Evolutionary conservation across 257 asterid species (phyloP).

Genomic region (Forsythia viridissima): DNA sequence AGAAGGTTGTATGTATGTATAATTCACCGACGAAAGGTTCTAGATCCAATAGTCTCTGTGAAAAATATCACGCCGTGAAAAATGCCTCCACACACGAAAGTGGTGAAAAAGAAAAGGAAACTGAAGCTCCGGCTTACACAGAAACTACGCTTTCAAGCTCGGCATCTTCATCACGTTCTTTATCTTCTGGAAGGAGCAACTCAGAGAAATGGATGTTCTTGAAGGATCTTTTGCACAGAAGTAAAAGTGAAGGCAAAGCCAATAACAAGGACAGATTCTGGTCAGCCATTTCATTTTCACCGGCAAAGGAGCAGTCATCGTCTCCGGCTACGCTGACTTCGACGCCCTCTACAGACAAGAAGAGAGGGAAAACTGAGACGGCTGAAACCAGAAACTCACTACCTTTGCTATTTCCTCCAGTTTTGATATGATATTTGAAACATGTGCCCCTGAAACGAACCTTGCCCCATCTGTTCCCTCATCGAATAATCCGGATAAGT

Average conservation of each 20-base stretch:
- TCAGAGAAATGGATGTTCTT: slow-evolving; percentile 64
- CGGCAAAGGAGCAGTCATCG: slow-evolving; percentile 40
- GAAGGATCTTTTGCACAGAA: slow-evolving; percentile 55
- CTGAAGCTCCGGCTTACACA: slow-evolving; percentile 14
- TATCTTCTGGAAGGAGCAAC: slow-evolving; percentile 60
- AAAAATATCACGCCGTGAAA: slow-evolving; percentile 21
- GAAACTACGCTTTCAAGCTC: slow-evolving; percentile 66
- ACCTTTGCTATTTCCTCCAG: too few species aligned
- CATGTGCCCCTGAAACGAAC: too few species aligned
- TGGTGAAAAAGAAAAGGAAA: slow-evolving; percentile 22
- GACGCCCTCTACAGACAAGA: slow-evolving; percentile 50
- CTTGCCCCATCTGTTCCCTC: too few species aligned
- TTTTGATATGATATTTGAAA: too few species aligned
- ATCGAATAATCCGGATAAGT: too few species aligned
- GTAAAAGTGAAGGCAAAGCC: slow-evolving; percentile 58
- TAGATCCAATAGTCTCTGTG: too few species aligned
- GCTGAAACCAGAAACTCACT: not conserved
- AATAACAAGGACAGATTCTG: slow-evolving; percentile 52
- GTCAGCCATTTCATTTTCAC: slow-evolving; percentile 54
- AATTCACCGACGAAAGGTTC: too few species aligned
- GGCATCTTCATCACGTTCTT: slow-evolving; percentile 58
- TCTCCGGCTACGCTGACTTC: slow-evolving; percentile 40
- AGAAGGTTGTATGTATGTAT: too few species aligned
- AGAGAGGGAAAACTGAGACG: slow-evolving; percentile 26
- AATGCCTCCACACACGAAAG: not conserved